Percentiles rank a stretch among this genome's conserved stretches.
Conservation (phyloP, 1,284 basidiomycete genomes). For the Pholiota adiposa region DNA sequence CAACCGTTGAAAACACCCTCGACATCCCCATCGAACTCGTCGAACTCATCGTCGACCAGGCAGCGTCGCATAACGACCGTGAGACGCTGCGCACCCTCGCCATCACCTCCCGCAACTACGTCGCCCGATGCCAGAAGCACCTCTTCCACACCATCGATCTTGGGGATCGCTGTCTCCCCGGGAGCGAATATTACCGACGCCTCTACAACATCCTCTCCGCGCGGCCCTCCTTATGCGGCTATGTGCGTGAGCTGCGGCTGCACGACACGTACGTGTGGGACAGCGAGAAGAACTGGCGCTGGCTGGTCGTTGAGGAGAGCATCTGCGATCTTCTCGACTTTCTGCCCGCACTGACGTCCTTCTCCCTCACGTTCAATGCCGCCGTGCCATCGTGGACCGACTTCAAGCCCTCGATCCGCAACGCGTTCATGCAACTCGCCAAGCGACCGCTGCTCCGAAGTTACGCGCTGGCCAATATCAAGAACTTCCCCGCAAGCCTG, state of each 20-base stretch:
- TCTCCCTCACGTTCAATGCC: conserved; percentile 22
- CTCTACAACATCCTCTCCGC: conserved; percentile 14
- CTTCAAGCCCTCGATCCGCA: conserved; percentile 18
- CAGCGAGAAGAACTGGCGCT: conserved; percentile 15
- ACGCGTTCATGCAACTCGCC: conserved; percentile 18
- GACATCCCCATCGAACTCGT: conserved; percentile 23
- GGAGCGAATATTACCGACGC: conserved; percentile 22
- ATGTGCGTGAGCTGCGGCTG: conserved; percentile 23
- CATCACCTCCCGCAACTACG: conserved; percentile 18
- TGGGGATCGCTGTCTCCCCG: conserved; percentile 23
- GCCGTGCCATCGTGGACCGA: conserved; percentile 18
- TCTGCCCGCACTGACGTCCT: conserved; percentile 17
- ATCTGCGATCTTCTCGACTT: conserved; percentile 19
- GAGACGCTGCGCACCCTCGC: conserved; percentile 17
- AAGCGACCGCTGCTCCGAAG: conserved; percentile 14
- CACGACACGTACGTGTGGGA: conserved; percentile 27
- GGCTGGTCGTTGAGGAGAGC: conserved; percentile 22
- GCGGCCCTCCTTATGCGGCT: conserved; percentile 10
- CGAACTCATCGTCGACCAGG: conserved; percentile 26
- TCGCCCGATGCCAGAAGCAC: conserved; percentile 20
- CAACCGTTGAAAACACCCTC: conserved; percentile 7
- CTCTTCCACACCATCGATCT: conserved; percentile 26
- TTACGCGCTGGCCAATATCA: conserved; percentile 17
- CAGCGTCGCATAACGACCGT: conserved; percentile 16
- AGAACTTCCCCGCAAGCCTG: conserved; percentile 20